Conservation (phyloP, 306 rosid genomes). For the Acacia acuminata region DNA sequence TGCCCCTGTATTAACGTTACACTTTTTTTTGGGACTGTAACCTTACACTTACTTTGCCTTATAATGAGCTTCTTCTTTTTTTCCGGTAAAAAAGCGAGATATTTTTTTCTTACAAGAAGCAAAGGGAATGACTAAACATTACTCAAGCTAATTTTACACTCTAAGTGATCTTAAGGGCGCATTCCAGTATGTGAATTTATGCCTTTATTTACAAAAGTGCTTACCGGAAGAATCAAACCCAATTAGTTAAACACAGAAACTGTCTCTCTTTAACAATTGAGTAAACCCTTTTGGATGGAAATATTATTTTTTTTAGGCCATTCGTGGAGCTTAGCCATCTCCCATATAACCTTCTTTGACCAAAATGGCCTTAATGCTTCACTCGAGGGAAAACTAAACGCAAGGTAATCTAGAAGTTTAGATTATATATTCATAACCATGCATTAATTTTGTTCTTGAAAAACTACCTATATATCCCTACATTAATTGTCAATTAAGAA, state of each 20-base stretch:
- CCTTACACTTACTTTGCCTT: background rate
- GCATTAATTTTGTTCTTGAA: background rate
- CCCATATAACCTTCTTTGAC: background rate
- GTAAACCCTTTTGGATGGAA: background rate
- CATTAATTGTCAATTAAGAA: background rate
- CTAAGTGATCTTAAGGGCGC: background rate
- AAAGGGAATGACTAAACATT: background rate
- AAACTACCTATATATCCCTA: background rate
- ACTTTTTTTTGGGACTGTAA: background rate
- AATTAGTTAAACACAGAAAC: background rate
- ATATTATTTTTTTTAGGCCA: background rate
- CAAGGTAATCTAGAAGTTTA: background rate
- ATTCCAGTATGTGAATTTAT: background rate
- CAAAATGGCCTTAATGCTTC: background rate
- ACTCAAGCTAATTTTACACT: background rate
- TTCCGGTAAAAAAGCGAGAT: background rate
- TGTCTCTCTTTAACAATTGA: background rate
- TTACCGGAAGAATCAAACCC: background rate
- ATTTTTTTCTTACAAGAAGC: too few species aligned
- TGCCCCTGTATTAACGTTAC: background rate
- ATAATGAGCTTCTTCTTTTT: background rate
- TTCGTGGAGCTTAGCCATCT: background rate
- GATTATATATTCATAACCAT: background rate
- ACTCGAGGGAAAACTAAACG: background rate
- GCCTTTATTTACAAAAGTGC: background rate